Base-by-base conservation (phyloP, 2,329 filamentous ascomycete species). In the Sclerotinia minor region DNA sequence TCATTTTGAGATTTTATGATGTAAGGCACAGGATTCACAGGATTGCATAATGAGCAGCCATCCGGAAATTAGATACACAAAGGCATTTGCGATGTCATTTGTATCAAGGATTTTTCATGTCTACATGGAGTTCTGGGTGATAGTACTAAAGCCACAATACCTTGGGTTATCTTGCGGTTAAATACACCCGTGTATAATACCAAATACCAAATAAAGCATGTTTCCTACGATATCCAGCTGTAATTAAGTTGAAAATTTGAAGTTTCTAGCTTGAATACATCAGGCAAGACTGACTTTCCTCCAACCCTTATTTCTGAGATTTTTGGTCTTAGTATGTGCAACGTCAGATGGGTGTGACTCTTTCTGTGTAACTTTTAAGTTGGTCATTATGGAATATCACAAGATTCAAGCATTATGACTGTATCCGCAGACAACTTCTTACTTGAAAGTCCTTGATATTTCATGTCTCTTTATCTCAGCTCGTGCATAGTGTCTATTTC, bases 121-220 rank as follows among this genome's bases (percentile, higher is more conserved):
- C 32, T 64, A n/a, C 32, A 54, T 53, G 61, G 61, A 53, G 61
- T 64, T 64, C 24, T 54, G 49, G 61, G 61, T 9, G 50, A 29
- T n/a, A 41, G 35, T 32, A 63, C 59, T 45, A 63, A 50, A 38
- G 47, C n/a, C 15, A 35, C 29, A 24, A 21, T 63, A 38, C 59
- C 59, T 61, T 35, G 44, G 44, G 21, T 38, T 26, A 50, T 29
- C 59, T 61, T 38, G 59, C 45, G 45, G 19, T 19, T 41, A 63
- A 41, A 63, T 50, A 50, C 45, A 49, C 29, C 38, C 17, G 45
- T 63, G 59, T 63, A 63, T 38, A 63, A 50, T 63, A 50, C n/a
- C 45, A 61, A 63, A 50, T 21, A 61, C 45, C 45, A 63, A 63
- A 61, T 3, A 38, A 63, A 63, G 45, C 21, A 38, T 35, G 29